Conservation (phyloP, 2,329 filamentous ascomycete genomes). For the Arthrocladium fulminans region DNA sequence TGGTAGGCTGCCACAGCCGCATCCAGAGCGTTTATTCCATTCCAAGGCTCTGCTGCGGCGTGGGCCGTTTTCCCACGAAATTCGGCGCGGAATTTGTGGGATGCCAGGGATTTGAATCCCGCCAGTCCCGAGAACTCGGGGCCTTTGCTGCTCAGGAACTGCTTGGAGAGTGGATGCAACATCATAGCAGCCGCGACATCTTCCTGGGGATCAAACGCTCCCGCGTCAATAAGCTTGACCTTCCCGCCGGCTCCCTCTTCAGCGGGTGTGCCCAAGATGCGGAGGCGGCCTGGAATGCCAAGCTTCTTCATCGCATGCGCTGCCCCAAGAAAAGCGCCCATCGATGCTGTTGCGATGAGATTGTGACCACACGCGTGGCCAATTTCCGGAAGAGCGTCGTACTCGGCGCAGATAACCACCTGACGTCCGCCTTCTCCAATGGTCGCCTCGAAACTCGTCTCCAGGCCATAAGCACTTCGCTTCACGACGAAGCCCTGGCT, state of each 20-base stretch:
- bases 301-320: conserved; percentile 25
- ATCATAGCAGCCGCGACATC: conserved; percentile 34
- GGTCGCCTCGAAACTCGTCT: conserved; percentile 44
- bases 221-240: conserved; percentile 34
- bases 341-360: conserved; percentile 29
- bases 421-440: conserved; percentile 32
- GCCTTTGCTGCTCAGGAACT: conserved; percentile 7
- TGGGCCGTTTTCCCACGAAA: conserved; percentile 47
- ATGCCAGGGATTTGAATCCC: conserved; percentile 19
- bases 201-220: conserved; percentile 35
- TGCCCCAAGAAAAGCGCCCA: conserved; percentile 30
- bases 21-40: conserved; percentile 52
- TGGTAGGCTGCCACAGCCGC: conserved; percentile 42
- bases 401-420: conserved; percentile 34
- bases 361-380: conserved; percentile 37
- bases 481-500: conserved; percentile 39
- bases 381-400: conserved; percentile 35
- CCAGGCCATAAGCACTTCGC: conserved; percentile 43
- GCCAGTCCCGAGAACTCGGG: conserved; percentile 23
- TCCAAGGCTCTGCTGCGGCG: conserved; percentile 48
- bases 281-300: conserved; percentile 24
- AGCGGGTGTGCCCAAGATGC: conserved; percentile 32
- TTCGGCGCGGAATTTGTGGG: conserved; percentile 31
- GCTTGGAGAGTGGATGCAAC: conserved; percentile 28
- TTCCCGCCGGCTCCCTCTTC: conserved; percentile 35